Conservation (phyloP, 805 yeast species). For the Ogataea haglerorum region DNA sequence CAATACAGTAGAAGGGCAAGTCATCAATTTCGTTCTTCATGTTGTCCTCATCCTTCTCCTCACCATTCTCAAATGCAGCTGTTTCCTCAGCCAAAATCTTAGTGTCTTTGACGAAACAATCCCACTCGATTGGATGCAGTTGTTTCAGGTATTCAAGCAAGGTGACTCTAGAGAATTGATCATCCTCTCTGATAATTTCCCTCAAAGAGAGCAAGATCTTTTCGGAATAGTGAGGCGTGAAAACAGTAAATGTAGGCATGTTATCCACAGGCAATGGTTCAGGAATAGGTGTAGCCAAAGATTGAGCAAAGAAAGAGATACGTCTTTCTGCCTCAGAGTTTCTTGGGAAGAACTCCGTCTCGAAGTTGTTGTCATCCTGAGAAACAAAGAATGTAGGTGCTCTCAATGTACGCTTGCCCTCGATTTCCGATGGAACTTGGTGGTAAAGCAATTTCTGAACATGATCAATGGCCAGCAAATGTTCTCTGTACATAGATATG, state of each 20-base stretch:
- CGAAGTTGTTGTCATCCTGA: slow-evolving; percentile 93
- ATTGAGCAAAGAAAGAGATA: slow-evolving; percentile 98
- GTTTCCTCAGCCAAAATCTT: slow-evolving; percentile 93
- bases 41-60: slow-evolving; percentile 59
- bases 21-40: slow-evolving; percentile 85
- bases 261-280: slow-evolving; percentile 99
- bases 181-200: slow-evolving; percentile 96
- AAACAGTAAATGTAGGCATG: slow-evolving; percentile 98
- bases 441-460: slow-evolving; percentile 96
- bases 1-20: slow-evolving; percentile 91
- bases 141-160: slow-evolving; percentile 91
- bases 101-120: slow-evolving; percentile 93
- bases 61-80: slow-evolving; percentile 68
- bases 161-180: slow-evolving; percentile 92
- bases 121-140: slow-evolving; percentile 97
- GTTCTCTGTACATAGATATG: slow-evolving; percentile 99
- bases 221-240: slow-evolving; percentile 95
- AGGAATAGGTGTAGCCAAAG: slow-evolving; percentile 96
- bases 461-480: slow-evolving; percentile 94
- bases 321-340: slow-evolving; percentile 99
- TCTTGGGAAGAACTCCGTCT: slow-evolving; percentile 94
- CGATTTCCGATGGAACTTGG: slow-evolving; percentile 97
- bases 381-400: slow-evolving; percentile 99
- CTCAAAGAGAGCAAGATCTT: slow-evolving; percentile 89
- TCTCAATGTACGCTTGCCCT: slow-evolving; percentile 96